Evolutionary conservation across 108 stramenopile genomes (phyloP).

Genomic region (Schizochytrium sp.): DNA sequence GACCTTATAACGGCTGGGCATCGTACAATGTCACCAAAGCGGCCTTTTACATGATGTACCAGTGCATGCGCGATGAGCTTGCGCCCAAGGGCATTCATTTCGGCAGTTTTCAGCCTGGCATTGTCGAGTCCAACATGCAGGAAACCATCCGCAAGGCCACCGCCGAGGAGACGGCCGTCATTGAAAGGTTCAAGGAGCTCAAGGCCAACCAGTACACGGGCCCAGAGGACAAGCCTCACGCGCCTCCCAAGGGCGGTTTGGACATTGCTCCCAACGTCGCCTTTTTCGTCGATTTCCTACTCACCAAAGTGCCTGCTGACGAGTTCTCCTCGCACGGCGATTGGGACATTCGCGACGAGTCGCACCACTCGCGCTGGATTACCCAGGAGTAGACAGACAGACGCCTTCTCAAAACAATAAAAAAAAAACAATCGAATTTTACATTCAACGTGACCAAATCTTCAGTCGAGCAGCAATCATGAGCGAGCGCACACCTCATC

Average conservation of each 20-base stretch:
- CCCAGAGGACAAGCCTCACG: not conserved
- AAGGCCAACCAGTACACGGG: constrained; percentile 1
- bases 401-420: too few relatives aligned
- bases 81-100: constrained; percentile 36
- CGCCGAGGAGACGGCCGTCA: constrained; percentile 40
- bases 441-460: too few relatives aligned
- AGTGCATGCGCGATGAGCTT: constrained; percentile 42
- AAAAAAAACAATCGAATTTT: too few relatives aligned
- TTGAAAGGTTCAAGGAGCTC: constrained; percentile 35
- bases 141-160: constrained; percentile 45
- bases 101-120: constrained; percentile 54
- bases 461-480: too few relatives aligned
- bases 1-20: constrained; percentile 58
- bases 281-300: not conserved
- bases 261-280: not conserved
- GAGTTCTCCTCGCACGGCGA: not conserved
- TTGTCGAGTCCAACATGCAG: constrained; percentile 67
- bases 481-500: too few relatives aligned
- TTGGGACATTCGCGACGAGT: constrained; percentile 15
- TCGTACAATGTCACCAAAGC: constrained; percentile 58
- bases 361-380: not conserved
- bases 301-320: not conserved
- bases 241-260: not conserved
- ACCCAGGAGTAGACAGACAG: not conserved
- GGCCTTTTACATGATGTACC: constrained; percentile 56